These are phyloP conservation scores for Elsinoe perseae DNA, from an alignment of 2,329 filamentous ascomycete species.

Conservation along the genomic window DNA sequence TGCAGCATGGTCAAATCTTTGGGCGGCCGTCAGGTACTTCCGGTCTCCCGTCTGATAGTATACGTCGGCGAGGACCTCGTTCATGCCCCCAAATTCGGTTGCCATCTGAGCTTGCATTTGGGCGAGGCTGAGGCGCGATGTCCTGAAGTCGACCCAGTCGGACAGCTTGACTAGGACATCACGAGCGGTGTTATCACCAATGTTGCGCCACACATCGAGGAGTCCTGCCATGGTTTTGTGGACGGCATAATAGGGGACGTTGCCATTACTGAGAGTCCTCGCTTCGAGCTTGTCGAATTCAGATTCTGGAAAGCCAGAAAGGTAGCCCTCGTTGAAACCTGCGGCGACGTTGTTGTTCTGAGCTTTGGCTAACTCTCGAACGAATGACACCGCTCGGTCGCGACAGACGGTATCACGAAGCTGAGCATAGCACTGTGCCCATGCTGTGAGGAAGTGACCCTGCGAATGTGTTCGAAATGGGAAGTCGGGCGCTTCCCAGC, in stretches of 20 bases:
- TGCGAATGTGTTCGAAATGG: slow-evolving; percentile 47
- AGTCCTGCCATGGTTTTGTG: slow-evolving; percentile 48
- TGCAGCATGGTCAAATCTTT: slow-evolving; percentile 44
- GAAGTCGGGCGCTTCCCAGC: slow-evolving; percentile 49
- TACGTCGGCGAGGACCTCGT: slow-evolving; percentile 44
- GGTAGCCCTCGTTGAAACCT: slow-evolving; percentile 41
- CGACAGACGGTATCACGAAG: slow-evolving; percentile 38
- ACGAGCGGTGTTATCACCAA: slow-evolving; percentile 38
- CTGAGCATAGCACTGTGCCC: slow-evolving; percentile 43
- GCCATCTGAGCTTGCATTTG: slow-evolving; percentile 44
- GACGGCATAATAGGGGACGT: slow-evolving; percentile 49
- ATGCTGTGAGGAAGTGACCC: slow-evolving; percentile 46
- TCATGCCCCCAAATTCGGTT: slow-evolving; percentile 50
- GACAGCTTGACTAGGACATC: slow-evolving; percentile 40
- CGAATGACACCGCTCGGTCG: slow-evolving; percentile 41
- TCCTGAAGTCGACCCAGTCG: slow-evolving; percentile 44
- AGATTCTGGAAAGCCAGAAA: slow-evolving; percentile 47
- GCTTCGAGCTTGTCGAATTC: slow-evolving; percentile 41
- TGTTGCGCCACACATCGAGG: slow-evolving; percentile 43
- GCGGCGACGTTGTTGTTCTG: slow-evolving; percentile 43
- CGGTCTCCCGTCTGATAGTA: slow-evolving; percentile 41
- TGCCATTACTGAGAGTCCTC: slow-evolving; percentile 40
- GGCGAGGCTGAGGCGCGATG: slow-evolving; percentile 34
- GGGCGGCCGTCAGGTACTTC: slow-evolving; percentile 41
- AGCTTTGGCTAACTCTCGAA: slow-evolving; percentile 43